These are phyloP conservation scores for Pseudodiploospora longispora DNA, from an alignment of 2,329 filamentous ascomycete genomes.

Conservation along the genomic window DNA sequence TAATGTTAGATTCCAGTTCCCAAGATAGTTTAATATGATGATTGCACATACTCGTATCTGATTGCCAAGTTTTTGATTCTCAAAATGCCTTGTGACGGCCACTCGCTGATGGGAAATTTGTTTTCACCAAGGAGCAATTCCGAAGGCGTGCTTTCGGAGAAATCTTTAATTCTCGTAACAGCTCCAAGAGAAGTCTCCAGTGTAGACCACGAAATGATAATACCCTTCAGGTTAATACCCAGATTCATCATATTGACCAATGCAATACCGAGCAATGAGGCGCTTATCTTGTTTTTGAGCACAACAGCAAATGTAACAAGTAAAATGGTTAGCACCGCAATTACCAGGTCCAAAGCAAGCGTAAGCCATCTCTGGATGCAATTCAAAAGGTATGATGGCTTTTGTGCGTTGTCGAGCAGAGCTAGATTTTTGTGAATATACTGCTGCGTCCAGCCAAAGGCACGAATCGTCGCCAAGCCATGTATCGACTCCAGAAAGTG, in stretches of 20 bases:
- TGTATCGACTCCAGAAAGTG: conserved; percentile 24
- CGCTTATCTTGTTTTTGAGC: conserved; percentile 18
- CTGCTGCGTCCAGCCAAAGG: conserved; percentile 29
- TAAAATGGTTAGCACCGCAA: conserved; percentile 37
- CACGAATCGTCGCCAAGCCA: conserved; percentile 27
- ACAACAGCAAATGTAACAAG: conserved; percentile 30
- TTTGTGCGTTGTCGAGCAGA: conserved; percentile 38
- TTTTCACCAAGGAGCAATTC: conserved; percentile 14
- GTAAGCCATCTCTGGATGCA: conserved; percentile 46
- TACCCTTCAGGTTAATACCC: conserved; percentile 17
- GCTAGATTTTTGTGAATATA: conserved; percentile 28
- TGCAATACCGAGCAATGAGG: conserved; percentile 28
- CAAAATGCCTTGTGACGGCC: conserved; percentile 17
- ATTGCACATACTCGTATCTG: conserved; percentile 19
- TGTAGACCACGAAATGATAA: conserved; percentile 20
- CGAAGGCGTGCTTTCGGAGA: conserved; percentile 17
- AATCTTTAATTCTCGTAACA: conserved; percentile 19
- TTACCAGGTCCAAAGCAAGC: conserved; percentile 42
- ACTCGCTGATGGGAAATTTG: conserved; percentile 8
- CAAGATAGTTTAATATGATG: not conserved
- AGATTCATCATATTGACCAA: conserved; percentile 27
- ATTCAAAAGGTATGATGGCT: conserved; percentile 44
- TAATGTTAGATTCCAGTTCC: not conserved
- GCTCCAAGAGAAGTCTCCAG: conserved; percentile 23
- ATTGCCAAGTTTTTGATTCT: conserved; percentile 16